Evolutionary conservation across 2,329 filamentous ascomycete species (phyloP).

Genomic region (Cladosporium oxysporum): DNA sequence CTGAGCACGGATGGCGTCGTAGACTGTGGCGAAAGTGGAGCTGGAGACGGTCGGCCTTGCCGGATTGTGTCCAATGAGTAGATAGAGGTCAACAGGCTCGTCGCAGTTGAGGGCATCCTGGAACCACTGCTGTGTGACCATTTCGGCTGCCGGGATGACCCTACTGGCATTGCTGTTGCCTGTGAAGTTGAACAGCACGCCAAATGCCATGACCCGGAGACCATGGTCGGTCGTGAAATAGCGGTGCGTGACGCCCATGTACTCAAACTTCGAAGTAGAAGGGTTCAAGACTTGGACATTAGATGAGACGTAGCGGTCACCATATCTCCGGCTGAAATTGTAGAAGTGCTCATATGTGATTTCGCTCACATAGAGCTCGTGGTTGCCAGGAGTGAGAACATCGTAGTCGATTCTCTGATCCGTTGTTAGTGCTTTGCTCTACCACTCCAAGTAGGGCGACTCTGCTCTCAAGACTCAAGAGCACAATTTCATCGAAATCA

Average conservation of each 20-base stretch:
- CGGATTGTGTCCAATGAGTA: slow-evolving; percentile 66
- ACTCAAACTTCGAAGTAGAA: slow-evolving; percentile 45
- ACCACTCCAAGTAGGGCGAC: background rate
- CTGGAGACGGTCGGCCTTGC: slow-evolving; percentile 47
- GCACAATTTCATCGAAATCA: background rate
- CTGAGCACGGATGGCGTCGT: slow-evolving; percentile 59
- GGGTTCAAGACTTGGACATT: slow-evolving; percentile 55
- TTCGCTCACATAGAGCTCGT: slow-evolving; percentile 65
- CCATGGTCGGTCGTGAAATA: slow-evolving; percentile 54
- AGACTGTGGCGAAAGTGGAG: slow-evolving; percentile 52
- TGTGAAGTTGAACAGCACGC: slow-evolving; percentile 52
- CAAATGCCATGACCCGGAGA: slow-evolving; percentile 56
- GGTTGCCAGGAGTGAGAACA: slow-evolving; percentile 55
- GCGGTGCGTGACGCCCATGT: slow-evolving; percentile 50
- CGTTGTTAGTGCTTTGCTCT: background rate
- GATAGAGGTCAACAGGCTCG: slow-evolving; percentile 63
- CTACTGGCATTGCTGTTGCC: slow-evolving; percentile 64
- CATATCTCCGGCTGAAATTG: slow-evolving; percentile 60
- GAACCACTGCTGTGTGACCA: slow-evolving; percentile 62
- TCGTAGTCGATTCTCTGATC: slow-evolving; percentile 52
- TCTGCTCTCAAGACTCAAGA: background rate
- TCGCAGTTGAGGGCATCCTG: slow-evolving; percentile 55
- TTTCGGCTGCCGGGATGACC: slow-evolving; percentile 56
- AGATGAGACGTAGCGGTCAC: slow-evolving; percentile 55
- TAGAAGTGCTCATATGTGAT: slow-evolving; percentile 64